Evolutionary conservation across 164 flowering plant species (phyloP), one percentile per base, ranked within the genome.

Genomic region (Vitis amurensis): DNA sequence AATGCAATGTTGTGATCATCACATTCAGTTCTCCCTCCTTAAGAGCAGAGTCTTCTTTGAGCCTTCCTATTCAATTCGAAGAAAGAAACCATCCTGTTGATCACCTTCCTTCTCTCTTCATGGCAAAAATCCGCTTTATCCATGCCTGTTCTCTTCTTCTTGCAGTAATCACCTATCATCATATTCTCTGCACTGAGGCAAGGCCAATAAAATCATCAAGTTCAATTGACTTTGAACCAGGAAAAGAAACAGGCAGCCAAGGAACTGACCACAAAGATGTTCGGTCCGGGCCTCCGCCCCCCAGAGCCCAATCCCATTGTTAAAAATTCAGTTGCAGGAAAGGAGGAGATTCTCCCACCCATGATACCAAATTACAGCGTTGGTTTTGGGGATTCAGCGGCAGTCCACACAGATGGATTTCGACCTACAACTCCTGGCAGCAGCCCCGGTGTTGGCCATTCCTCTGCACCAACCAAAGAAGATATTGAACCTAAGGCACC

Each of bases 181-280:
- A 16, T 59, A 5, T 62, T 70, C 30, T 50, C 14, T 52, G 29
- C 11, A 57, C 61, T 29, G 71, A 77, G 61, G 83, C 63, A 63
- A 75, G 83, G 56, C 74, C 60, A 53, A 51, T 73, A 48, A 75
- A 59, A 63, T 29, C 68, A 17, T 4, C 64, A 37, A 37, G 44
- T 37, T 37, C 44, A 37, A 6, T 37, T 37, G 44, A 37, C 4
- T 37, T 4, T 37, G 44, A 37, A 37, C 44, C 44, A 37, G 44
- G 5, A 37, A 37, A 37, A 37, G 44, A 6, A 37, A 37, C 44
- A 48, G 50, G 9, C 11, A 15, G 66, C 47, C 56, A 29, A n/a
- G 14, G 10, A 48, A 27, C 53, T 19, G 31, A 23, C 30, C 48
- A 16, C 65, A 12, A 56, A 56, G 44, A 37, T 37, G 3, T 37